phyloP scores from a whole-genome alignment of 805 yeast species.

The Cyberlindnera euphorbiae region DNA sequence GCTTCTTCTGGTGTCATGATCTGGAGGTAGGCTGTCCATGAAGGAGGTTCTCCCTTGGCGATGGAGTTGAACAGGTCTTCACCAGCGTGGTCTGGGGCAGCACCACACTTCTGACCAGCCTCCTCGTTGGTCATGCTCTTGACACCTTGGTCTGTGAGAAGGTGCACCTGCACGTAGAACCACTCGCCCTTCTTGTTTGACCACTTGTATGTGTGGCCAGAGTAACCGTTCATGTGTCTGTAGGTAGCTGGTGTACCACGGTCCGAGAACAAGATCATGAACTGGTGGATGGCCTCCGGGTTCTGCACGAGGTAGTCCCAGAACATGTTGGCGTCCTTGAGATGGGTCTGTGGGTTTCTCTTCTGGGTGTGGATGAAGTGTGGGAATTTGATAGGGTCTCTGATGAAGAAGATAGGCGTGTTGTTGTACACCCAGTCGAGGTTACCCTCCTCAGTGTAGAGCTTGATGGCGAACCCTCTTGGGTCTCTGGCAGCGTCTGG shows the following conservation, averaged over 20 bases:
- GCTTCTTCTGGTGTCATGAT: slow-evolving; percentile 84
- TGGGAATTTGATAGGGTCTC: slow-evolving; percentile 85
- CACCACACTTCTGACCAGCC: slow-evolving; percentile 47
- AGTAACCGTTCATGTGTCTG: slow-evolving; percentile 80
- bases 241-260: slow-evolving; percentile 77
- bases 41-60: slow-evolving; percentile 71
- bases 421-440: slow-evolving; percentile 82
- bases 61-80: slow-evolving; percentile 76
- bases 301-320: slow-evolving; percentile 74
- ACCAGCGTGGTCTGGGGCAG: slow-evolving; percentile 79
- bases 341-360: slow-evolving; percentile 76
- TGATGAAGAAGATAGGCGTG: slow-evolving; percentile 78
- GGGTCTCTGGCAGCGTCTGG: slow-evolving; percentile 86
- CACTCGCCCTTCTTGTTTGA: slow-evolving; percentile 69
- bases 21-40: slow-evolving; percentile 84
- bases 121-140: slow-evolving; percentile 10
- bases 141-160: slow-evolving; percentile 33
- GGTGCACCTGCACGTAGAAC: slow-evolving; percentile 75
- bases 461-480: slow-evolving; percentile 76
- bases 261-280: slow-evolving; percentile 67
- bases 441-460: slow-evolving; percentile 81
- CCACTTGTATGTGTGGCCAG: slow-evolving; percentile 85
- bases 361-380: slow-evolving; percentile 87
- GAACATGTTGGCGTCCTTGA: slow-evolving; percentile 72
- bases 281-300: slow-evolving; percentile 73